Evolutionary conservation across 805 yeast species (phyloP).

Genomic region (Candida glaebosa): DNA sequence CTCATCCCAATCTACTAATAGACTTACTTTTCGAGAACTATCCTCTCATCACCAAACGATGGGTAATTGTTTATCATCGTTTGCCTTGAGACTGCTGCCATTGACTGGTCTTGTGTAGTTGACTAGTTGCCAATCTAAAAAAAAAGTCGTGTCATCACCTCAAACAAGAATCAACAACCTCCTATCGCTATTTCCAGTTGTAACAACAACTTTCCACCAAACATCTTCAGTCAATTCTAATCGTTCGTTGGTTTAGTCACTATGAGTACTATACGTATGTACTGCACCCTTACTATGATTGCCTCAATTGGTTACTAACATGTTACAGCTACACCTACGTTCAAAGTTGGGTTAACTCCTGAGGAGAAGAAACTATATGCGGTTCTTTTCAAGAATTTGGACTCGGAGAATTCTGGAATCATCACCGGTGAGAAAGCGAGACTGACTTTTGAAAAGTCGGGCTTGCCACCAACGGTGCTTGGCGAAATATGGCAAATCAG

Average conservation of each 20-base stretch:
- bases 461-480: conserved; percentile 69
- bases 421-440: conserved; percentile 88
- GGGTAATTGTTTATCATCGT: no score
- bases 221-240: not conserved
- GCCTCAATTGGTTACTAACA: conserved; percentile 7
- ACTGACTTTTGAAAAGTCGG: conserved; percentile 78
- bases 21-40: no score
- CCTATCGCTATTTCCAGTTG: not conserved
- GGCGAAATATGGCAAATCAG: conserved; percentile 95
- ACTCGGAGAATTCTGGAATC: conserved; percentile 71
- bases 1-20: no score
- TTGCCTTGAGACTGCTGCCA: no score
- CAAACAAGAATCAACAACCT: not conserved
- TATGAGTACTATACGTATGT: not conserved
- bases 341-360: conserved; percentile 51
- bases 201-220: not conserved
- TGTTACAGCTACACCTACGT: conserved; percentile 27
- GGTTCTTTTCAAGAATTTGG: conserved; percentile 75
- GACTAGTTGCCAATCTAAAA: not conserved
- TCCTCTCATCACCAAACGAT: no score
- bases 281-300: not conserved
- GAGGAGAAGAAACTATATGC: conserved; percentile 77
- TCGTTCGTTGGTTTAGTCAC: not conserved
- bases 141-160: not conserved
- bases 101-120: no score